Evolutionary conservation across 257 asterid genomes (phyloP).

Genomic region (Leonotis leonurus): DNA sequence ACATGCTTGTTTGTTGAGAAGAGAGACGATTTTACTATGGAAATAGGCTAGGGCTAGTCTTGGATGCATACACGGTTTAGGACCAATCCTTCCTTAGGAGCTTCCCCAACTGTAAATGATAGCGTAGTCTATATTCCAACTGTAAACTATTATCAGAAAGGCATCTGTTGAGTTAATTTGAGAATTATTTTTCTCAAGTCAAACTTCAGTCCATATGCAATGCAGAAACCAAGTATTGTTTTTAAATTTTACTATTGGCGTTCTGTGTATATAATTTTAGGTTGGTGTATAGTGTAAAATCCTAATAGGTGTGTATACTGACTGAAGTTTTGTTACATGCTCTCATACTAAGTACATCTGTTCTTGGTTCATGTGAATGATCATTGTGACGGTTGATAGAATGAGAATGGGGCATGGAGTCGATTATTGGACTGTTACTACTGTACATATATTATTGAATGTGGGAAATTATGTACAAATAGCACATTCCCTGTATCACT

Average conservation of each 20-base stretch:
- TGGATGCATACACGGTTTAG: background rate
- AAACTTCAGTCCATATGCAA: background rate
- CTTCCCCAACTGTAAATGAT: background rate
- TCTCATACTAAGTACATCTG: too few species aligned
- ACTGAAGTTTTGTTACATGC: too few species aligned
- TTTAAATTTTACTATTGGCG: background rate
- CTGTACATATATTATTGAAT: too few species aligned
- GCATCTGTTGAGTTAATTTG: background rate
- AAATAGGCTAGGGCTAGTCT: conserved; percentile 2
- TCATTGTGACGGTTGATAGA: too few species aligned
- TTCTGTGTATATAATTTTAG: background rate
- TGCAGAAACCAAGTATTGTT: background rate
- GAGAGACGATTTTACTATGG: background rate
- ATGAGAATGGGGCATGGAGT: too few species aligned
- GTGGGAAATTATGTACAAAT: too few species aligned
- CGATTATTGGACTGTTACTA: too few species aligned
- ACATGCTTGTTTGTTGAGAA: background rate
- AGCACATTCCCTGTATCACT: too few species aligned
- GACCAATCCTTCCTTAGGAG: background rate
- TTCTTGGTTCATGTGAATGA: too few species aligned
- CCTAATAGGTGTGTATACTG: background rate
- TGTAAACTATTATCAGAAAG: background rate
- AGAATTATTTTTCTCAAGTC: background rate
- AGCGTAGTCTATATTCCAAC: background rate
- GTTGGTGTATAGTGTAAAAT: background rate